These are phyloP conservation scores for Ascochyta clinopodiicola DNA, from an alignment of 2,329 filamentous ascomycete species.

Conservation along the genomic window DNA sequence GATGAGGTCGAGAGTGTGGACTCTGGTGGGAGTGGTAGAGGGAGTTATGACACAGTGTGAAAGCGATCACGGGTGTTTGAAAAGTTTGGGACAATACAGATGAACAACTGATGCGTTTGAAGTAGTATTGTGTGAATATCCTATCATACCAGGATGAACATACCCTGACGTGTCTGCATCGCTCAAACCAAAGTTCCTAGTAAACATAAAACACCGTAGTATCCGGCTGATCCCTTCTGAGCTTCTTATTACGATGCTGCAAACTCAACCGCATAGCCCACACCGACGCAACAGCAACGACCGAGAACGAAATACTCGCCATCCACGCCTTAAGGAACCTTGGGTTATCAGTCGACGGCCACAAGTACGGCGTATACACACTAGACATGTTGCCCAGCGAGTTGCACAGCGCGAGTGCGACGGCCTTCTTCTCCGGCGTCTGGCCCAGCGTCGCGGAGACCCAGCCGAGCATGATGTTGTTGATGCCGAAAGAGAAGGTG, in stretches of 20 bases:
- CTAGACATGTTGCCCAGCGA: conserved; percentile 36
- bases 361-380: conserved; percentile 38
- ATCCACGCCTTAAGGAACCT: conserved; percentile 38
- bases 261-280: conserved; percentile 35
- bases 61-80: too few species aligned
- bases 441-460: conserved; percentile 34
- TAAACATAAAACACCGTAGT: conserved; percentile 11
- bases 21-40: too few species aligned
- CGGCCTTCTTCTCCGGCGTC: conserved; percentile 41
- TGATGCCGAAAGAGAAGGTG: conserved; percentile 39
- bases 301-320: conserved; percentile 34
- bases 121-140: too few species aligned
- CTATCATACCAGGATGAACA: too few species aligned
- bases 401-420: conserved; percentile 40
- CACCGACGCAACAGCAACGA: conserved; percentile 30
- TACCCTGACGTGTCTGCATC: too few species aligned
- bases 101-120: too few species aligned
- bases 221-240: conserved; percentile 15
- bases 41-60: too few species aligned
- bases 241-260: conserved; percentile 33
- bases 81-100: too few species aligned
- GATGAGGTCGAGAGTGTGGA: too few species aligned
- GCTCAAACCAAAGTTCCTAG: background rate
- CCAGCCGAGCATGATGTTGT: conserved; percentile 41
- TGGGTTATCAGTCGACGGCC: conserved; percentile 33